These are phyloP conservation scores for Hysterium pulicare DNA, from an alignment of 2,329 filamentous ascomycete species.

Conservation along the genomic window DNA sequence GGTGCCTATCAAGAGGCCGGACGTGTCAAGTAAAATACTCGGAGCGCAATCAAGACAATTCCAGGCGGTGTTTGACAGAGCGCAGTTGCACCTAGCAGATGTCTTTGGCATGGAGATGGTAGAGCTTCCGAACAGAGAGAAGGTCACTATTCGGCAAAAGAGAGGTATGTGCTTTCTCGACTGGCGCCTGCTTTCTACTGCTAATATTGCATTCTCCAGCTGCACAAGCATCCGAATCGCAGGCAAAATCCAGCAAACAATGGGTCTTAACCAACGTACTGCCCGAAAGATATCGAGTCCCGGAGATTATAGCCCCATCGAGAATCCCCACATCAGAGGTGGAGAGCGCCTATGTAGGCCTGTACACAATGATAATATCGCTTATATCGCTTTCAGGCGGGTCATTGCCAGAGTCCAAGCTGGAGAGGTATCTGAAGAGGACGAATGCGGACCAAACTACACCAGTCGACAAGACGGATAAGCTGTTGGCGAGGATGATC, in stretches of 20 bases:
- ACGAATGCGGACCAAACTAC: conserved; percentile 74
- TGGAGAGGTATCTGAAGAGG: conserved; percentile 70
- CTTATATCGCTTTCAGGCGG: conserved; percentile 72
- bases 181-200: not conserved
- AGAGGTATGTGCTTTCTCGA: conserved; percentile 54
- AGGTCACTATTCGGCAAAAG: conserved; percentile 74
- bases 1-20: conserved; percentile 54
- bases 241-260: conserved; percentile 57
- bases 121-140: conserved; percentile 78
- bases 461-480: conserved; percentile 69
- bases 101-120: conserved; percentile 91
- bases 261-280: conserved; percentile 77
- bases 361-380: conserved; percentile 77
- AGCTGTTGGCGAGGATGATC: conserved; percentile 69
- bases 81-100: conserved; percentile 66
- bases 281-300: conserved; percentile 61
- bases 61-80: conserved; percentile 69
- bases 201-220: conserved; percentile 33
- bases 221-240: conserved; percentile 53
- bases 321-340: conserved; percentile 60
- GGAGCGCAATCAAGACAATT: conserved; percentile 68
- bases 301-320: conserved; percentile 66
- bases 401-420: conserved; percentile 70
- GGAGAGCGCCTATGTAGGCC: conserved; percentile 75
- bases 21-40: conserved; percentile 59